phyloP scores from a whole-genome alignment of 2,329 filamentous ascomycete species.

The Exophiala bonariae region DNA sequence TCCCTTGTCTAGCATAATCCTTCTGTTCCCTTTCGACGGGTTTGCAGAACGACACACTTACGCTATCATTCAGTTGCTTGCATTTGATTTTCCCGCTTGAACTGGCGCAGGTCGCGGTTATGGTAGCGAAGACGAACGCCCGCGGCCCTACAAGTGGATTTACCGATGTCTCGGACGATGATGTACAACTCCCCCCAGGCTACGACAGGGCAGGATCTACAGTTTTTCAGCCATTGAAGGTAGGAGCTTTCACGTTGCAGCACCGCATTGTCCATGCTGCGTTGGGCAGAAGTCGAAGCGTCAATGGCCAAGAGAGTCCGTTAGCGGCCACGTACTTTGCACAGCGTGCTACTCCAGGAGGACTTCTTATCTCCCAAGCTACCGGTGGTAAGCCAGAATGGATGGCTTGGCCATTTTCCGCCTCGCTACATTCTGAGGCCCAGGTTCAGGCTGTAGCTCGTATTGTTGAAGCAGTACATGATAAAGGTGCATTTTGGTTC shows the following conservation, averaged over 20 bases:
- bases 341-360: neutral
- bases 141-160: neutral
- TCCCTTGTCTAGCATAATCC: too few relatives aligned
- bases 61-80: too few relatives aligned
- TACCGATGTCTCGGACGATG: neutral
- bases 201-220: neutral
- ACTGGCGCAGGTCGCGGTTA: too few relatives aligned
- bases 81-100: too few relatives aligned
- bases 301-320: neutral
- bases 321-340: neutral
- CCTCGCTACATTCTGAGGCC: neutral
- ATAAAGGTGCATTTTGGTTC: slow-evolving; percentile 32
- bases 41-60: too few relatives aligned
- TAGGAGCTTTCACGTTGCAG: neutral
- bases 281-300: neutral
- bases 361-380: slow-evolving; percentile 1
- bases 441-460: neutral
- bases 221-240: neutral
- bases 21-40: too few relatives aligned
- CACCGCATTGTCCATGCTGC: neutral
- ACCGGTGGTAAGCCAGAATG: slow-evolving; percentile 1
- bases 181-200: neutral
- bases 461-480: slow-evolving; percentile 35
- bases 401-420: neutral
- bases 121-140: neutral